Conservation (phyloP, 1,139 yeast genomes). For the Saccharomyces pastorianus region DNA sequence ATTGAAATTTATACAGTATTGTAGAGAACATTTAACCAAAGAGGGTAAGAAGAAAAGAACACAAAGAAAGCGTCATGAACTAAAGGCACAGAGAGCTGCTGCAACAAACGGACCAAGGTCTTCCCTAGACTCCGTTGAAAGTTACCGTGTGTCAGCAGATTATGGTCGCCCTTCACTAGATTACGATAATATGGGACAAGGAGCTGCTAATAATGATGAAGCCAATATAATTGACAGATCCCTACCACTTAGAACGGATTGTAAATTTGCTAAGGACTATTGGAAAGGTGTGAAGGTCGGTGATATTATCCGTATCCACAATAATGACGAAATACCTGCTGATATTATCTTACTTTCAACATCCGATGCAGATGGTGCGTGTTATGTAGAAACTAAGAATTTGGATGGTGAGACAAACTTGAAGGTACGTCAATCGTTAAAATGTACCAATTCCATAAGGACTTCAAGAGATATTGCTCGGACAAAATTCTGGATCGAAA, state of each 20-base stretch:
- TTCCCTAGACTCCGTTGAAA: slow-evolving; percentile 28
- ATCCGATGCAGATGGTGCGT: slow-evolving; percentile 82
- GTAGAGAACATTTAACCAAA: slow-evolving; percentile 34
- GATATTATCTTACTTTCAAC: slow-evolving; percentile 75
- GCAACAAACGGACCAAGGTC: slow-evolving; percentile 20
- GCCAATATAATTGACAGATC: slow-evolving; percentile 23
- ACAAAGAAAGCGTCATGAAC: slow-evolving; percentile 16
- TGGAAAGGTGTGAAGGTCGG: slow-evolving; percentile 93
- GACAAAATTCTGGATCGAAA: slow-evolving; percentile 75
- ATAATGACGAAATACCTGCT: slow-evolving; percentile 90
- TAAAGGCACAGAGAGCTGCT: slow-evolving; percentile 10
- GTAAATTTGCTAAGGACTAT: slow-evolving; percentile 54
- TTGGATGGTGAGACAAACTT: slow-evolving; percentile 94
- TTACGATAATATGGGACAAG: slow-evolving; percentile 16
- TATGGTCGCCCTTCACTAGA: slow-evolving; percentile 26
- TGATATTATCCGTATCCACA: slow-evolving; percentile 73
- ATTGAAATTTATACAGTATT: slow-evolving; percentile 26
- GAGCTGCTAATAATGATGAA: slow-evolving; percentile 12
- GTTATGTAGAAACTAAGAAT: slow-evolving; percentile 90
- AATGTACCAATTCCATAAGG: slow-evolving; percentile 56
- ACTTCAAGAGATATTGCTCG: slow-evolving; percentile 67
- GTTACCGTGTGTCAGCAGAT: slow-evolving; percentile 27
- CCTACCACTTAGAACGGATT: slow-evolving; percentile 25
- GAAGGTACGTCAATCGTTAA: slow-evolving; percentile 68
- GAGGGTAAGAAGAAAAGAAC: slow-evolving; percentile 32